Evolutionary conservation across 169 alveolate genomes (phyloP).

Genomic region (Plasmodium relictum): DNA sequence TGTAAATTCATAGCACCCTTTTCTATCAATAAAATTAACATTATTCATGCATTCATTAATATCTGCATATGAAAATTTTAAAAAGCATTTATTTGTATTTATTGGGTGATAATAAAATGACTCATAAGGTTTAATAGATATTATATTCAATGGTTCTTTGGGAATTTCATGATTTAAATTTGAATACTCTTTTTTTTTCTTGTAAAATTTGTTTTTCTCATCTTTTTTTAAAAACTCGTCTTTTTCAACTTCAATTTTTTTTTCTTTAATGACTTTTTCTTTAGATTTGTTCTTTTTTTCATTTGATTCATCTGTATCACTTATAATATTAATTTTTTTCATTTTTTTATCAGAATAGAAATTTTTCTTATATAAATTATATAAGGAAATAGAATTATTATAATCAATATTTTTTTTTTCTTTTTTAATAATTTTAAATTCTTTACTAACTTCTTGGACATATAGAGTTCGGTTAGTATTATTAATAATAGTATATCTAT

Average conservation of each 20-base stretch:
- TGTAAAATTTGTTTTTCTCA: background rate
- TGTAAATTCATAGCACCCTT: conserved; percentile 22
- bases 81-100: conserved; percentile 39
- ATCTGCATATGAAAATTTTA: conserved; percentile 43
- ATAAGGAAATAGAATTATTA: conserved; percentile 31
- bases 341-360: background rate
- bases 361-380: background rate
- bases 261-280: background rate
- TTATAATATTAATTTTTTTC: conserved; percentile 3
- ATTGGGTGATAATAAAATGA: conserved; percentile 62
- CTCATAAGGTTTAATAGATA: conserved; percentile 44
- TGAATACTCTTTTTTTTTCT: background rate
- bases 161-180: background rate
- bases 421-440: conserved; percentile 45
- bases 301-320: background rate
- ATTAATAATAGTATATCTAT: conserved; percentile 57
- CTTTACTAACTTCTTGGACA: conserved; percentile 58
- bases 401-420: conserved; percentile 16
- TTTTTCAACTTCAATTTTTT: background rate
- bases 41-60: conserved; percentile 19
- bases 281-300: background rate
- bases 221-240: background rate
- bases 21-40: background rate
- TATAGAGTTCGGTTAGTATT: conserved; percentile 30
- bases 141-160: background rate